Base-by-base conservation (phyloP, 208 protist species). In the Leishmania lainsoni region DNA sequence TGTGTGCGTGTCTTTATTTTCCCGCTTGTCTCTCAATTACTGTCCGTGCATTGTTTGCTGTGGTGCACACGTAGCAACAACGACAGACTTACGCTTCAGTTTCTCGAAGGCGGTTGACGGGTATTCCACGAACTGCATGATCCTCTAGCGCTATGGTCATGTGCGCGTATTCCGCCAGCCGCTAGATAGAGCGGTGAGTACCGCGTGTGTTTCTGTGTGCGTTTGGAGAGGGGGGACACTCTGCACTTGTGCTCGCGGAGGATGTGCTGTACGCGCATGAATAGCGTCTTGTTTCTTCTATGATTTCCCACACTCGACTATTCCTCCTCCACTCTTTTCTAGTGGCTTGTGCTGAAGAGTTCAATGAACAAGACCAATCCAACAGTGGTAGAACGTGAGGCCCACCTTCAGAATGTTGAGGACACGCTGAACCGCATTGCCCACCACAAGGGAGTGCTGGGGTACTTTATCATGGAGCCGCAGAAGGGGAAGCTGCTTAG, bases 381-480 rank as follows among this genome's bases (percentile, higher is more conserved):
- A 26, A 75, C 86, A 1, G 85, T 75, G 10, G 59, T 74, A 39
- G 92, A 97, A 80, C 90, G 86, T 16, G 87, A 93, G 58, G 88
- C 87, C 8, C 89, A 95, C 75, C 29, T 93, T 3, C 86, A 91
- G 35, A 92, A 86, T 45, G 90, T 95, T 45, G 89, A 95, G 72
- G 86, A 91, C 22, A 91, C 91, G 45, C 87, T 97, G 29, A 79
- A 87, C 45, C 89, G 93, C 35, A 97, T 97, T 73, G 85, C 89
- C 22, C 77, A 82, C 17, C 91, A 97, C 83, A 84, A 92, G 35
- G 94, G 94, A 42, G 94, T 97, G 5, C 85, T 95, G 51, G 94
- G 94, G 12, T 96, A 93, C 85, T 84, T 96, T 75, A 88, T 97
- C 42, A 85, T 95, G 26, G 88, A 97, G 65, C 92, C 94, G 12